A percentile compares a stretch with the other conserved stretches of the same genome.
phyloP scores from a whole-genome alignment of 768 basidiomycete species.

The Mycena amicta region DNA sequence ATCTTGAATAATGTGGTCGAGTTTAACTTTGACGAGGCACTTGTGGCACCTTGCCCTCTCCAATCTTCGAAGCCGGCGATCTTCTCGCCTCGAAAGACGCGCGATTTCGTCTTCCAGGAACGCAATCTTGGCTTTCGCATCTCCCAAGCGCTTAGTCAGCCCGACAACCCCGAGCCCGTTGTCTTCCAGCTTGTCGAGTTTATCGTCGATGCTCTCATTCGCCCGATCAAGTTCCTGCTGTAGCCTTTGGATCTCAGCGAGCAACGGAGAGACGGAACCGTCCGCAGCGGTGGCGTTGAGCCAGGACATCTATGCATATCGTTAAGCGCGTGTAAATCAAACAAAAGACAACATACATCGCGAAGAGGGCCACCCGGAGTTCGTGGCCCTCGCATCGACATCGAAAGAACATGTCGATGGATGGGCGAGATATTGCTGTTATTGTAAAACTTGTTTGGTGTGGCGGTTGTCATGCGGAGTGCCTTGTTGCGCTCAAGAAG shows the following conservation, averaged over 20 bases:
- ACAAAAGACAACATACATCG: slow-evolving; percentile 56
- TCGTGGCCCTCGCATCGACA: slow-evolving; percentile 69
- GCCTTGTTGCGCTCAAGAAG: slow-evolving; percentile 69
- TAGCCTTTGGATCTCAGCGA: slow-evolving; percentile 73
- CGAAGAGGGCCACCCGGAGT: slow-evolving; percentile 79
- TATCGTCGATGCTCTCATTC: slow-evolving; percentile 86
- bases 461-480: slow-evolving; percentile 54
- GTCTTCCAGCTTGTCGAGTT: slow-evolving; percentile 83
- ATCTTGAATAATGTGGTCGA: slow-evolving; percentile 49
- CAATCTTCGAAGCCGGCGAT: slow-evolving; percentile 63
- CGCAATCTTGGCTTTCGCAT: slow-evolving; percentile 61
- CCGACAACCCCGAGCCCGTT: slow-evolving; percentile 75
- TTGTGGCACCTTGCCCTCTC: slow-evolving; percentile 68
- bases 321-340: not conserved
- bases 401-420: slow-evolving; percentile 68
- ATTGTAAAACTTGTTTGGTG: slow-evolving; percentile 60
- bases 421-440: slow-evolving; percentile 72
- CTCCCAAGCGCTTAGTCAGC: slow-evolving; percentile 69
- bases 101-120: slow-evolving; percentile 70
- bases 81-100: slow-evolving; percentile 65
- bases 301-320: slow-evolving; percentile 65
- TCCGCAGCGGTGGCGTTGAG: slow-evolving; percentile 63
- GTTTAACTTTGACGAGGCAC: slow-evolving; percentile 65
- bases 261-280: slow-evolving; percentile 57
- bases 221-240: slow-evolving; percentile 77